Percentiles rank a stretch among this genome's conserved stretches.
Evolutionary conservation across 768 basidiomycete genomes (phyloP).

Genomic region (Tricholoma flavovirens): DNA sequence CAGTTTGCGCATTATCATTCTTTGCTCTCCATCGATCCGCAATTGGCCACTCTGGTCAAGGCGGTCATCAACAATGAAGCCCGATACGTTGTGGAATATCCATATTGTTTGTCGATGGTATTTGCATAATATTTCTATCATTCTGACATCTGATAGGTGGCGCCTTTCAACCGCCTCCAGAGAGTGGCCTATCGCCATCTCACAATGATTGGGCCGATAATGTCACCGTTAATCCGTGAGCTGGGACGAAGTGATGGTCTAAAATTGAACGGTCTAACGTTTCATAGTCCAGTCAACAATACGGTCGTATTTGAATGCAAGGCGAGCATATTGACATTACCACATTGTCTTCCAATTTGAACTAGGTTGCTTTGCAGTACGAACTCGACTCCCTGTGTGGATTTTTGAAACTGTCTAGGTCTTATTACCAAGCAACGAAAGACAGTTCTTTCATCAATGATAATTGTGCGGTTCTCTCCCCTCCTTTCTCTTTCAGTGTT

Average conservation of each 20-base stretch:
- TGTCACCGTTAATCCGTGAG: slow-evolving; percentile 72
- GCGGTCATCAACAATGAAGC: slow-evolving; percentile 83
- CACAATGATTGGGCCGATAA: slow-evolving; percentile 65
- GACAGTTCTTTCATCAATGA: slow-evolving; percentile 68
- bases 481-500: neutral
- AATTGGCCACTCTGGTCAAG: slow-evolving; percentile 61
- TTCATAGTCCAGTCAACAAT: slow-evolving; percentile 56
- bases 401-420: slow-evolving; percentile 71
- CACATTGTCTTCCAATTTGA: neutral
- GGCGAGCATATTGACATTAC: slow-evolving; percentile 28
- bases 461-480: slow-evolving; percentile 41
- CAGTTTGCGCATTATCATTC: slow-evolving; percentile 69
- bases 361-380: slow-evolving; percentile 37
- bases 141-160: slow-evolving; percentile 35
- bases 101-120: slow-evolving; percentile 57
- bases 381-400: slow-evolving; percentile 77
- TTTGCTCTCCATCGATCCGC: slow-evolving; percentile 50
- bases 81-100: slow-evolving; percentile 63
- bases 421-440: slow-evolving; percentile 66
- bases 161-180: slow-evolving; percentile 75
- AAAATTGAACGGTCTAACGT: neutral
- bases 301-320: slow-evolving; percentile 80
- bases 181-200: slow-evolving; percentile 59
- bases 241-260: neutral
- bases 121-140: neutral